Evolutionary conservation across 163 green algal genomes (phyloP), one percentile per base, ranked within the genome.

Genomic region (Volvox carteri): DNA sequence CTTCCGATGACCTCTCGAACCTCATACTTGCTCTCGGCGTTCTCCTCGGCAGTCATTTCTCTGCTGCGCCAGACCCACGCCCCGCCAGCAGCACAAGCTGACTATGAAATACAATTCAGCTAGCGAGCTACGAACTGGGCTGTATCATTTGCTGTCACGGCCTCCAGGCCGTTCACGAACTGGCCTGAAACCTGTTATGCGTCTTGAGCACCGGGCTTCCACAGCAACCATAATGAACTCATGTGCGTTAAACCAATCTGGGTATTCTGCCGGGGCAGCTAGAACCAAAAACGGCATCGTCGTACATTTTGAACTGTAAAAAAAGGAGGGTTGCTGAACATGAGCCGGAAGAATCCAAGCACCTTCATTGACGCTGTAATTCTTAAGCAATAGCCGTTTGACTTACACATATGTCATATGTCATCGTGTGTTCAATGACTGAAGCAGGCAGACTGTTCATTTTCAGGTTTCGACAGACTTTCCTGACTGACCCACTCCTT

Each of bases 1-100:
- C 95, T 94, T 9, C 97, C 97, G 67, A 99, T 96, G 65, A 93
- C 86, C 72, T 95, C 90, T 25, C 91, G 88, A 16, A 97, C 74
- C 23, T 96, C 92, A 77, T 98, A 96, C 50, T 70, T 84, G 75
- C 75, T 84, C 23, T 84, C 75, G 2, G 75, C 46, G 11, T 12
- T 56, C 46, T 68, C 75, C 65, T 84, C 75, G 2, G 46, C 30
- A 30, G 19, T 84, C 75, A 84, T 84, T 50, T 68, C 41, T 46
- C 60, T 19, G 60, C 2, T 39, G 8, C 54, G 8, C 54, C 6
- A n/a, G n/a, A n/a, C n/a, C n/a, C n/a, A n/a, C n/a, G n/a, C n/a
- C n/a, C n/a, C n/a, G n/a, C n/a, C n/a, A 33, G 37, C 62, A 74
- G 30, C n/a, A 74, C 37, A 74, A 74, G 18, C n/a, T 41, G 14